These are phyloP conservation scores for Vitis riparia DNA, from an alignment of 164 flowering plant genomes.

Conservation along the genomic window DNA sequence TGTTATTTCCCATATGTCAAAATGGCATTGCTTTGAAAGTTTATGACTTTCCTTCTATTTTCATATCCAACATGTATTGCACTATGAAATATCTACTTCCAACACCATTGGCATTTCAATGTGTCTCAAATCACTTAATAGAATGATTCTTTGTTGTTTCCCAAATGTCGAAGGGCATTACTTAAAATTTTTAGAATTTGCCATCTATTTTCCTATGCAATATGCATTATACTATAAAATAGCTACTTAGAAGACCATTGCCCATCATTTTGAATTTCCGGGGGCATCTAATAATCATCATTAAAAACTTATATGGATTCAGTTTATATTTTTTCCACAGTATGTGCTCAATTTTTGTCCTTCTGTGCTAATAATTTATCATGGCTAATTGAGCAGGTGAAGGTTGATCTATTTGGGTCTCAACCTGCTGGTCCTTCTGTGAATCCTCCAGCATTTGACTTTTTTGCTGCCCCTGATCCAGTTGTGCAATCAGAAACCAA, in stretches of 20 bases:
- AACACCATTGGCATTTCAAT: not conserved
- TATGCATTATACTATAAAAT: no score
- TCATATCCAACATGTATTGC: no score
- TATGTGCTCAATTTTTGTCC: not conserved
- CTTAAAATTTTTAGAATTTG: no score
- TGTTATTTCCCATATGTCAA: no score
- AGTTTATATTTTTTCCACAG: not conserved
- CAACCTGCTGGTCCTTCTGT: constrained; percentile 54
- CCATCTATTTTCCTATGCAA: no score
- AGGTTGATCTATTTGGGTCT: constrained; percentile 76
- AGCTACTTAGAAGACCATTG: no score
- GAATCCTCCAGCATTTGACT: constrained; percentile 60
- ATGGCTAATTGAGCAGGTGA: constrained; percentile 33
- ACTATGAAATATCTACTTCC: not conserved
- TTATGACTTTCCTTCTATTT: no score
- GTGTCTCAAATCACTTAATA: not conserved
- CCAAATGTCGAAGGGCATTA: no score
- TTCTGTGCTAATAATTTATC: not conserved
- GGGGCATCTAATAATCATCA: not conserved
- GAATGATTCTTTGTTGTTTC: no score
- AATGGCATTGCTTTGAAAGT: no score
- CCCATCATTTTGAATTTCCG: not conserved
- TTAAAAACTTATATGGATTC: not conserved
- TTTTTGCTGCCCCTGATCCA: constrained; percentile 61
- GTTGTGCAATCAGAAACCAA: constrained; percentile 40